Base-by-base conservation (phyloP, 257 asterid species). In the Petunia axillaris region DNA sequence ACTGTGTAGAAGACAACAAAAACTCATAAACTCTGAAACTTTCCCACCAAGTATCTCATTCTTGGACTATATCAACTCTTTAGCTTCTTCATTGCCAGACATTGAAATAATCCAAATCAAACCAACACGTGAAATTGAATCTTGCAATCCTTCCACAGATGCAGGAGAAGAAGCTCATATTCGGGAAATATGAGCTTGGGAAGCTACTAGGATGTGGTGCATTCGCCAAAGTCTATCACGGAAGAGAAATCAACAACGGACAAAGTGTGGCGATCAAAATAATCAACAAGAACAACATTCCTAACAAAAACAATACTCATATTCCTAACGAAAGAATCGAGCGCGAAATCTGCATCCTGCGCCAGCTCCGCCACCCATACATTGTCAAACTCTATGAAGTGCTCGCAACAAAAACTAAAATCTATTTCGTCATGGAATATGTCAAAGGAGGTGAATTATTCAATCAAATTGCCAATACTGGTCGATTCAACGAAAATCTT, bases 191-290 rank as follows among this genome's bases (percentile, higher is more conserved):
- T 83, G 97, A 95, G 84, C 36, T 93, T 43, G 98, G 99, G 0
- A 90, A 87, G 82, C 92, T 95, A 67, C 90, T 95, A 2, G 99
- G 99, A 4, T 92, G 99, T 81, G 99, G 97, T 37, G 99, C 97
- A 4, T 95, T 91, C 41, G 98, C 98, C 4, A 95, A 95, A 52
- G 99, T 95, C 8, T 95, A 92, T 81, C 96, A 93, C 60, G 99
- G 96, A 5, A 81, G 97, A n/a, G 89, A 92, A 11, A 75, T 92
- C 36, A 75, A 81, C 36, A 89, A 85, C 64, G 96, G 98, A 8
- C 93, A 85, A 13, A 95, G 97, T 79, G 94, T 93, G 2, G 98
- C 98, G 1, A 80, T 95, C 0, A 93, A 95, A 43, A 85, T 95
- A 36, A 84, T 95, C 55, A 89, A 84, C 82, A 95, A 95, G 88